phyloP scores from a whole-genome alignment of 176 grass and related monocot species.

The Bolboschoenus planiculmis region DNA sequence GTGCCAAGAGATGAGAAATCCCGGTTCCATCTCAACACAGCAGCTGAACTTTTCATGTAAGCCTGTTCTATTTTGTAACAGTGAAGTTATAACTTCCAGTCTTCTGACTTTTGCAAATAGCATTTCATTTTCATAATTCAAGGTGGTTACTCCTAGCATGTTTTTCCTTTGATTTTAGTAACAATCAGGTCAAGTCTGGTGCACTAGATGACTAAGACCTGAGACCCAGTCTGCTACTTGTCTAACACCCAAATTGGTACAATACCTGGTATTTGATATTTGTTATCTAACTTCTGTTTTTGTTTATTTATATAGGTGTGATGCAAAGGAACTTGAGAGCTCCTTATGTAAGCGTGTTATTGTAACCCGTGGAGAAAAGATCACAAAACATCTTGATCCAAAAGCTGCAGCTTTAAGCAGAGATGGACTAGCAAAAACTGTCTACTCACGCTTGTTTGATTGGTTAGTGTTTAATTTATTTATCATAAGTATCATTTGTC shows the following conservation, averaged over 20 bases:
- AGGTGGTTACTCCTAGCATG: not conserved
- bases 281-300: slow-evolving; percentile 26
- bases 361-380: slow-evolving; percentile 83
- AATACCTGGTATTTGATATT: not conserved
- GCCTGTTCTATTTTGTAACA: slow-evolving; percentile 17
- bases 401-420: slow-evolving; percentile 82
- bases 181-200: not conserved
- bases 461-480: slow-evolving; percentile 51
- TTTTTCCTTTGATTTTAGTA: not conserved
- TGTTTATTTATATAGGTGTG: slow-evolving; percentile 56
- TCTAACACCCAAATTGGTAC: not conserved
- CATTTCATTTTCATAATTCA: not conserved
- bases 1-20: slow-evolving; percentile 84
- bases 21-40: slow-evolving; percentile 70
- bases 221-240: not conserved
- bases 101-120: not conserved
- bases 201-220: not conserved
- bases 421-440: slow-evolving; percentile 89
- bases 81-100: slow-evolving; percentile 8
- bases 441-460: slow-evolving; percentile 94
- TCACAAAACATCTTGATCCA: slow-evolving; percentile 69
- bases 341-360: slow-evolving; percentile 93
- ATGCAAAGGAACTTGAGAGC: slow-evolving; percentile 64
- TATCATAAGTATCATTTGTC: not conserved
- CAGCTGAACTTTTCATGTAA: slow-evolving; percentile 97